Base-by-base conservation (phyloP, 202 grass and related monocot genomes). In the Bolboschoenoplectus hybrid region DNA sequence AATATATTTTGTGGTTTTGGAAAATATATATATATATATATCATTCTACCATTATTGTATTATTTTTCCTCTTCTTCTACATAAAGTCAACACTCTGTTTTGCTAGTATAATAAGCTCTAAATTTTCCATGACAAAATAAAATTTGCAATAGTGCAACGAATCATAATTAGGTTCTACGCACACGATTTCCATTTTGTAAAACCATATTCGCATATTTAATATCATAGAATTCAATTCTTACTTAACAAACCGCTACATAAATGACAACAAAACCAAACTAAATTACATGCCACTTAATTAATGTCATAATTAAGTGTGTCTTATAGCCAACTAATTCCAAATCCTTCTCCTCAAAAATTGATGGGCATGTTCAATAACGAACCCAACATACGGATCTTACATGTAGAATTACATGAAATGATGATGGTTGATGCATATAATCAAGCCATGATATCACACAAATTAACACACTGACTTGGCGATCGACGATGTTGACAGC, bases 401-500 rank as follows among this genome's bases (percentile, higher is more conserved):
- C 13, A 9, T n/a, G 68, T 72, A 26, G 8, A 49, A 72, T 46
- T 46, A 20, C 2, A 73, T 10, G 69, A 73, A 74, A 50, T 74
- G 1, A 47, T 46, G 70, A 74, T 41, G 1, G 41, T 73, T 47
- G 41, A 73, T 73, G 9, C 49, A 53, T 4, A 77, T 4, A 77
- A 55, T 36, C 10, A 53, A 53, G 56, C 1, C 11, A 16, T 26
- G 26, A 26, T 26, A 26, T 39, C 43, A 67, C 34, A 67, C 2
- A 47, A 11, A 74, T 34, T 35, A 14, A 57, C 0, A 6, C 51
- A 13, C 51, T 78, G 74, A 78, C 74, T 78, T 78, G 50, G 74
- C 34, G 74, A 78, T 12, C 26, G 26, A 26, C 26, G 26, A 26
- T 26, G 50, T 56, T 78, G 74, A 78, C 74, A 78, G 51, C 50